Percentiles rank a stretch among this genome's conserved stretches.
Evolutionary conservation across 2,329 filamentous ascomycete genomes (phyloP).

Genomic region (Raffaelea deltoideospora): DNA sequence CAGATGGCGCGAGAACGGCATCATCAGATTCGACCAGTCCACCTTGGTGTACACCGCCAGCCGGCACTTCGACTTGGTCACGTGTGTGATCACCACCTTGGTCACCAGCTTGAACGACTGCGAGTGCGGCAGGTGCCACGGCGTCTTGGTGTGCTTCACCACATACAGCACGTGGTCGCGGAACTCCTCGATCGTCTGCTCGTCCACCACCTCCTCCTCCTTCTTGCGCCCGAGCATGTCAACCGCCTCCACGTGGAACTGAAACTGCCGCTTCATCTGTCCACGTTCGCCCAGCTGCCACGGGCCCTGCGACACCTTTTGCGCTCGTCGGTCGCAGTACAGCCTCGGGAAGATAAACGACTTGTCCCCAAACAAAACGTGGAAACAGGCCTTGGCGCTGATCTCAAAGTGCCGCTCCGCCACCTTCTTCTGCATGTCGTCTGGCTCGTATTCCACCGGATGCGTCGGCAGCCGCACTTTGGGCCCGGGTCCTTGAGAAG

Average conservation of each 20-base stretch:
- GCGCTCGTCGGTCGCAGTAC: slow-evolving; percentile 67
- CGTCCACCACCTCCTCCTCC: slow-evolving; percentile 55
- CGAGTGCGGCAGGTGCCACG: slow-evolving; percentile 76
- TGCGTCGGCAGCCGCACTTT: slow-evolving; percentile 74
- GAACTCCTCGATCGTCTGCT: slow-evolving; percentile 73
- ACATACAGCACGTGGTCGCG: slow-evolving; percentile 60
- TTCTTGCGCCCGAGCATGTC: slow-evolving; percentile 49
- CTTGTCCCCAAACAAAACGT: slow-evolving; percentile 92
- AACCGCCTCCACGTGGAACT: slow-evolving; percentile 57
- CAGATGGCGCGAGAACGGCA: slow-evolving; percentile 42
- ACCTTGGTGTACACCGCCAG: slow-evolving; percentile 75
- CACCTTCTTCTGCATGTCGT: slow-evolving; percentile 60
- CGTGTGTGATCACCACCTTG: slow-evolving; percentile 87
- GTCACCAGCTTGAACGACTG: slow-evolving; percentile 67
- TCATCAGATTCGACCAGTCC: slow-evolving; percentile 68
- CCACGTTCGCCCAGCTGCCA: slow-evolving; percentile 62
- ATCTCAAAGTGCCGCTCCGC: slow-evolving; percentile 77
- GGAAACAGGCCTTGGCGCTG: slow-evolving; percentile 86
- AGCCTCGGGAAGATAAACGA: slow-evolving; percentile 86
- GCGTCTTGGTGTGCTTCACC: slow-evolving; percentile 44
- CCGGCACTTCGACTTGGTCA: slow-evolving; percentile 84
- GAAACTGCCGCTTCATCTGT: slow-evolving; percentile 62
- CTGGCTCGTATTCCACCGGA: slow-evolving; percentile 70
- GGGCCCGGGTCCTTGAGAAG: slow-evolving; percentile 6
- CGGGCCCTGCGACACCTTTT: slow-evolving; percentile 70